phyloP scores from a whole-genome alignment of 805 yeast species.

The Ogataea methylovora region DNA sequence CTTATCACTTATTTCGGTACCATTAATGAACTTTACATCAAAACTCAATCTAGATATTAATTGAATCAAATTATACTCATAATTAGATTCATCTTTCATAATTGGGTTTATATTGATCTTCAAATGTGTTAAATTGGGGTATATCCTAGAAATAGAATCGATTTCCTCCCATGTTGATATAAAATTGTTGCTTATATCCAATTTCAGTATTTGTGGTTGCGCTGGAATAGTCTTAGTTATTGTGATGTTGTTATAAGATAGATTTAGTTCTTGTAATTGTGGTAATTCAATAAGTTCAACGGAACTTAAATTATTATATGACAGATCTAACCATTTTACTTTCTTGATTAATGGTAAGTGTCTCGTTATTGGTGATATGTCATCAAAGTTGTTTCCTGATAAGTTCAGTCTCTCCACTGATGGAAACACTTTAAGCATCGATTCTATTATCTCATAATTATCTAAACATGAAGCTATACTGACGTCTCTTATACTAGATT shows the following conservation, averaged over 20 bases:
- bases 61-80: constrained; percentile 14
- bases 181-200: constrained; percentile 48
- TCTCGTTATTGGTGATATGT: constrained; percentile 3
- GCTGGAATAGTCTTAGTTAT: not conserved
- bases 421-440: no score
- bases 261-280: constrained; percentile 19
- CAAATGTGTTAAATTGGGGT: constrained; percentile 38
- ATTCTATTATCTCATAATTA: not conserved
- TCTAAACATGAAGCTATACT: not conserved
- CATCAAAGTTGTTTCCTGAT: constrained; percentile 11
- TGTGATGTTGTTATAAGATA: constrained; percentile 30
- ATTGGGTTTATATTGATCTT: constrained; percentile 50
- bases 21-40: constrained; percentile 42
- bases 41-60: constrained; percentile 17
- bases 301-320: constrained; percentile 35
- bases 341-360: constrained; percentile 12
- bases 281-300: constrained; percentile 5
- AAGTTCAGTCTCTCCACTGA: constrained; percentile 25
- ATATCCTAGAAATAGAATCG: constrained; percentile 30
- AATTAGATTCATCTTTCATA: constrained; percentile 11
- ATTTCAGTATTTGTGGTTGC: constrained; percentile 8
- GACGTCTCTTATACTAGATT: not conserved
- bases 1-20: constrained; percentile 36
- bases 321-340: constrained; percentile 14
- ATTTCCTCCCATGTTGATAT: constrained; percentile 41